phyloP scores from a whole-genome alignment of 805 yeast species.

The Metschnikowia proteae region DNA sequence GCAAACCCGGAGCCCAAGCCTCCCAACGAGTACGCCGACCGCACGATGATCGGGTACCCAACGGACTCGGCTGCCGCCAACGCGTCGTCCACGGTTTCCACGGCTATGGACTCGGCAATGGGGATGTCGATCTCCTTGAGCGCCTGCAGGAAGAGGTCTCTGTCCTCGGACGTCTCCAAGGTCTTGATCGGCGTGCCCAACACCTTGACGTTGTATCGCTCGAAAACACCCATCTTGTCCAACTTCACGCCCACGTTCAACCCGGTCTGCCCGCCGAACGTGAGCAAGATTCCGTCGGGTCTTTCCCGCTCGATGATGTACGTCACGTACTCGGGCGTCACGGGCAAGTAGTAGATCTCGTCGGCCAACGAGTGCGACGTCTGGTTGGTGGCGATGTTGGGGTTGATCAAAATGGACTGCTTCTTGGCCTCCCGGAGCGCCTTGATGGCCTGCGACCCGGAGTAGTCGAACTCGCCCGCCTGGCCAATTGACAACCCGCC shows the following conservation, averaged over 20 bases:
- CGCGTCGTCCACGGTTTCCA: slow-evolving; percentile 89
- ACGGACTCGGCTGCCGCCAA: slow-evolving; percentile 80
- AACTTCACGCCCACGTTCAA: slow-evolving; percentile 93
- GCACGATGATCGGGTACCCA: slow-evolving; percentile 94
- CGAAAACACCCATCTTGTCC: slow-evolving; percentile 92
- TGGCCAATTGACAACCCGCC: slow-evolving; percentile 98
- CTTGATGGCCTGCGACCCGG: slow-evolving; percentile 96
- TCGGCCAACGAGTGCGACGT: slow-evolving; percentile 94
- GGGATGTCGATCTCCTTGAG: slow-evolving; percentile 93
- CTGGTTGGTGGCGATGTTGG: slow-evolving; percentile 95
- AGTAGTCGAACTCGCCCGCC: slow-evolving; percentile 97
- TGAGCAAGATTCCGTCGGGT: slow-evolving; percentile 93
- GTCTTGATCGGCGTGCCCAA: slow-evolving; percentile 97
- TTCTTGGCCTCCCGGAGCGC: slow-evolving; percentile 90
- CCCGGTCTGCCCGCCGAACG: slow-evolving; percentile 99
- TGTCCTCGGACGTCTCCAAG: slow-evolving; percentile 93
- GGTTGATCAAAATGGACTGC: slow-evolving; percentile 81
- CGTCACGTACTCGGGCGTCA: slow-evolving; percentile 92
- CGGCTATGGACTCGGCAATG: slow-evolving; percentile 95
- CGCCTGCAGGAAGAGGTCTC: slow-evolving; percentile 94
- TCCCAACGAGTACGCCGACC: slow-evolving; percentile 96
- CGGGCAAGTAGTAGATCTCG: slow-evolving; percentile 92
- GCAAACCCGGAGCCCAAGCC: slow-evolving; percentile 99
- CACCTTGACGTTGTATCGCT: slow-evolving; percentile 86
- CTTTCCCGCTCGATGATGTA: slow-evolving; percentile 93